Conservation (phyloP, 495 filamentous ascomycete genomes). For the Echria macrotheca region DNA sequence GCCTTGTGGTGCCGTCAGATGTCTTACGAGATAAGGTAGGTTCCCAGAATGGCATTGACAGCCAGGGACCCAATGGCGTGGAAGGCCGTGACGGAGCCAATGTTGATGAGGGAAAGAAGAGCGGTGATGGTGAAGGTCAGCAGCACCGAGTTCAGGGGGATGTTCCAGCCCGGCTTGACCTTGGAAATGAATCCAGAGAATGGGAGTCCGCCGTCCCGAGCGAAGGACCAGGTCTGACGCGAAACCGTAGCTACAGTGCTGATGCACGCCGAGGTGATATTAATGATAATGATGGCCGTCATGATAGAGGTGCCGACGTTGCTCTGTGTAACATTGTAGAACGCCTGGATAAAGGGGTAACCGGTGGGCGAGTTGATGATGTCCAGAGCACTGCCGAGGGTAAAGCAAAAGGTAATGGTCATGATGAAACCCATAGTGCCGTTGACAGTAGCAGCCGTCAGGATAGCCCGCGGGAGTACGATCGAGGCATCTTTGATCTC, state of each 20-base stretch:
- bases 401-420: conserved; percentile 43
- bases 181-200: conserved; percentile 43
- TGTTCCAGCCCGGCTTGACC: conserved; percentile 35
- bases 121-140: conserved; percentile 45
- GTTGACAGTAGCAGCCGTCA: conserved; percentile 37
- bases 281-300: conserved; percentile 41
- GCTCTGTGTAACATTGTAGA: conserved; percentile 40
- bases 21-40: conserved; percentile 40
- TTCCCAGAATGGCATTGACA: conserved; percentile 36
- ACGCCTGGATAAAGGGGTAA: conserved; percentile 51
- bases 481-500: conserved; percentile 44
- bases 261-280: conserved; percentile 43
- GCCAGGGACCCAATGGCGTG: conserved; percentile 50
- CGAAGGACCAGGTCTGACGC: conserved; percentile 55
- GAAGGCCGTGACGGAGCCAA: conserved; percentile 52
- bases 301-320: conserved; percentile 41
- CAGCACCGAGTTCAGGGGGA: conserved; percentile 50
- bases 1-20: too few relatives aligned
- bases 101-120: conserved; percentile 55
- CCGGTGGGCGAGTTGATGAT: conserved; percentile 33
- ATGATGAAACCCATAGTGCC: conserved; percentile 38
- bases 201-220: conserved; percentile 55
- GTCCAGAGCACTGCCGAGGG: conserved; percentile 34
- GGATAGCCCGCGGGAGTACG: conserved; percentile 42
- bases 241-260: conserved; percentile 48